Evolutionary conservation across 2,329 filamentous ascomycete species (phyloP).

Genomic region (Talaromyces sp.): DNA sequence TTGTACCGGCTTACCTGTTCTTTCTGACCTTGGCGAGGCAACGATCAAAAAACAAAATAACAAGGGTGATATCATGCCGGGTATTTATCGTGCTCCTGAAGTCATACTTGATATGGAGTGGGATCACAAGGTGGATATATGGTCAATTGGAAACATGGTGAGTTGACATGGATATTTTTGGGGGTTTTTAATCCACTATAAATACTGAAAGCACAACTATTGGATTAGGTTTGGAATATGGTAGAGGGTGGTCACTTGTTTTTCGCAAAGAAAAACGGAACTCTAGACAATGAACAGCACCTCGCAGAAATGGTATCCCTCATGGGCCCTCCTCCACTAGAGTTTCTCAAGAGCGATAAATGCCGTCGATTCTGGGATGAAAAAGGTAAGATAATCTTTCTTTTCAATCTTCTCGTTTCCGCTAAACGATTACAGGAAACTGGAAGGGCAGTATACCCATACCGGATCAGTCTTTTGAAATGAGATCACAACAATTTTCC

Average conservation of each 20-base stretch:
- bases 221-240: conserved; percentile 9
- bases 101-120: conserved; percentile 35
- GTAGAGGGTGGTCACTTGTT: conserved; percentile 15
- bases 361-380: conserved; percentile 6
- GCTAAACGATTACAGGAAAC: neutral
- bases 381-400: conserved; percentile 7
- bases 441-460: conserved; percentile 12
- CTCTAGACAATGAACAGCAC: conserved; percentile 16
- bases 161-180: neutral
- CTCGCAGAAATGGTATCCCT: conserved; percentile 6
- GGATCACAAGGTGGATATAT: conserved; percentile 36
- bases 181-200: neutral
- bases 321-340: neutral
- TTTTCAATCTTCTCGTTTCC: neutral
- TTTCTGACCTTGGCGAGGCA: conserved; percentile 34
- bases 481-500: conserved; percentile 11
- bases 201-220: conserved; percentile 11
- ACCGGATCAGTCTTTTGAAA: conserved; percentile 7
- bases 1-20: conserved; percentile 8
- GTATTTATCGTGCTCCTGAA: conserved; percentile 37
- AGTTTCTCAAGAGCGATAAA: neutral
- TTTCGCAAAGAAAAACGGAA: conserved; percentile 26
- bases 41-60: conserved; percentile 29
- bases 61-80: conserved; percentile 37
- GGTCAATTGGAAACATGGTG: conserved; percentile 37